Conservation (phyloP, 2,329 filamentous ascomycete species). For the Xylariaceae sp. region DNA sequence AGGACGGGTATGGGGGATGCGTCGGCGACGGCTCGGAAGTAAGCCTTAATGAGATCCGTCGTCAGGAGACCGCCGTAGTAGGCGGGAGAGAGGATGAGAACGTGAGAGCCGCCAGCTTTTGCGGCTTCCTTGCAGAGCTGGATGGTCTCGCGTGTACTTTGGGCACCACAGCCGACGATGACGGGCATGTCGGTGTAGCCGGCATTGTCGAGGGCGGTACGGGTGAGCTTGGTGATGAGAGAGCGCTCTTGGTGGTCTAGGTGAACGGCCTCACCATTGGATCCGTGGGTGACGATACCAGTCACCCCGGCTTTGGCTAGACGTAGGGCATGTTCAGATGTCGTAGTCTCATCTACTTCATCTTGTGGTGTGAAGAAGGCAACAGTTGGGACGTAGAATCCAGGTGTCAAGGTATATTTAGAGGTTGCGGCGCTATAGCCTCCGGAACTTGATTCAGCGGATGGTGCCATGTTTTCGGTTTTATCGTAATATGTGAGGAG, state of each 20-base stretch:
- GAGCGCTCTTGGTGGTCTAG: conserved; percentile 69
- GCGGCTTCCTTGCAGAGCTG: conserved; percentile 65
- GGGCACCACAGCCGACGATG: conserved; percentile 69
- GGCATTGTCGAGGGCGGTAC: conserved; percentile 62
- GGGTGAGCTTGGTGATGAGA: conserved; percentile 65
- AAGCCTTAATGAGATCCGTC: conserved; percentile 64
- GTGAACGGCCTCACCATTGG: conserved; percentile 77
- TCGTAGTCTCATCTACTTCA: conserved; percentile 55
- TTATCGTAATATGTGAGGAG: not conserved
- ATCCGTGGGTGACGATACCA: conserved; percentile 71
- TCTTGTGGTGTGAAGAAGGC: conserved; percentile 60
- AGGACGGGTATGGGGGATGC: conserved; percentile 67
- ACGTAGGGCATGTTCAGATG: conserved; percentile 51
- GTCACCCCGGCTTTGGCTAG: conserved; percentile 32
- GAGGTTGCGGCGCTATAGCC: conserved; percentile 2
- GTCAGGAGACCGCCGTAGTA: conserved; percentile 70
- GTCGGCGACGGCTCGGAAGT: conserved; percentile 68
- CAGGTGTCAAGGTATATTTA: conserved; percentile 40
- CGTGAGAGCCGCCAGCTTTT: conserved; percentile 64
- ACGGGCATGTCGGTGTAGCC: conserved; percentile 64
- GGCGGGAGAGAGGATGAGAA: conserved; percentile 65
- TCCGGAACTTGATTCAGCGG: conserved; percentile 8
- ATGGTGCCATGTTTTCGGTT: conserved; percentile 13
- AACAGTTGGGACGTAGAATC: conserved; percentile 61
- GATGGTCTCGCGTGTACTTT: conserved; percentile 67